Evolutionary conservation across 2,329 filamentous ascomycete genomes (phyloP), one percentile per base, ranked within the genome.

Genomic region (Alternaria gaisen): DNA sequence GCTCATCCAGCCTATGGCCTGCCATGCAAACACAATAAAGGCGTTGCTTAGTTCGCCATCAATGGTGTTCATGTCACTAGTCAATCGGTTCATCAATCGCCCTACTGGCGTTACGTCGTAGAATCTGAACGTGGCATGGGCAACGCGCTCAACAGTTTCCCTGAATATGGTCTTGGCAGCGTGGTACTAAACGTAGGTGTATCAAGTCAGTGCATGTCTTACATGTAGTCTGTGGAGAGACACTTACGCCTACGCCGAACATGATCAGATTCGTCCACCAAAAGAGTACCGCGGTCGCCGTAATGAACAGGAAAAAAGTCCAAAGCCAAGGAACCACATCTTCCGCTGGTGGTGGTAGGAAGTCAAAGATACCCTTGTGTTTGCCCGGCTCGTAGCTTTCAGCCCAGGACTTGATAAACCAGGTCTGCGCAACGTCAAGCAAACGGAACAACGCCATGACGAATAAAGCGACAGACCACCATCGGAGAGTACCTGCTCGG

Each of bases 21-120:
- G 86, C 78, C 89, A 92, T 1, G 89, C 88, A 11, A 94, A 90
- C 0, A 84, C 79, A 63, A 92, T 88, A 50, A 97, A 87, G 12
- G 92, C 89, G 10, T 83, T 80, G 48, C 91, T 90, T 69, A 97
- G 91, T n/a, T 91, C 90, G 1, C 93, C 93, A 72, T 97, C 94
- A 0, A 97, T 86, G 51, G 92, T 94, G 28, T 91, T 91, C 79
- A 97, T 95, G 71, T 97, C 93, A 1, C 92, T 92, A 0, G 93
- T 97, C 61, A 97, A 84, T 8, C 94, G 87, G 76, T 97, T 97
- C 91, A 97, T 97, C 63, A 97, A 82, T 47, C 94, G 88, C 0
- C 94, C 94, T 0, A 96, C 89, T 0, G 94, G 94, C 0, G 94
- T 97, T 4, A 92, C 88, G 74, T 97, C 94, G 80, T 97, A 95